Percentiles rank a stretch among this genome's conserved stretches.
These are phyloP conservation scores for Cercospora sp. DNA, from an alignment of 2,329 filamentous ascomycete species.

Conservation along the genomic window DNA sequence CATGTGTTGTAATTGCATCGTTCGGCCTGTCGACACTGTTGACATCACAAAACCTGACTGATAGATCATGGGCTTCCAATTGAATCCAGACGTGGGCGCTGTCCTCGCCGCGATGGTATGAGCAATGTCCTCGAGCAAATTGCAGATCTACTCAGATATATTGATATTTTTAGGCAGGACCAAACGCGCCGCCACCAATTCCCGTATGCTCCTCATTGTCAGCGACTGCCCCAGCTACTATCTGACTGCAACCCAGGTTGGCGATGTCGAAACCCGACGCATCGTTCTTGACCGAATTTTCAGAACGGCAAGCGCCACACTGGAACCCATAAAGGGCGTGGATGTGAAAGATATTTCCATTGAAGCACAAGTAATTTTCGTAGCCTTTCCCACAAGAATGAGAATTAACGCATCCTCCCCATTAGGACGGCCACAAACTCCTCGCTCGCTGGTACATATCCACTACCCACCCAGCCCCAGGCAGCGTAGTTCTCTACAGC, in stretches of 20 bases:
- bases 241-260: neutral
- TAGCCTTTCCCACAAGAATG: constrained; percentile 15
- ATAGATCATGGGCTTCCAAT: neutral
- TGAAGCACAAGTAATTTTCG: neutral
- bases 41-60: neutral
- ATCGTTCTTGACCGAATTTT: neutral
- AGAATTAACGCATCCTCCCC: neutral
- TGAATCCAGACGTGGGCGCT: neutral
- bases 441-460: constrained; percentile 28
- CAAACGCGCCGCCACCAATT: neutral
- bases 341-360: neutral
- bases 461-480: constrained; percentile 5
- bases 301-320: neutral
- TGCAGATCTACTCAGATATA: neutral
- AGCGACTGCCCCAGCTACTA: neutral
- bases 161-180: neutral
- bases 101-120: neutral
- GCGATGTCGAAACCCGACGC: neutral
- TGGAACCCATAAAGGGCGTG: neutral
- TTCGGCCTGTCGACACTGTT: neutral
- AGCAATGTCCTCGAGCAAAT: neutral
- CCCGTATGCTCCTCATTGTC: neutral
- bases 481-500: constrained; percentile 39
- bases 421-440: constrained; percentile 25
- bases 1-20: neutral